Evolutionary conservation across 2,329 filamentous ascomycete genomes (phyloP), one percentile per base, ranked within the genome.

Genomic region (Fusarium begoniae): DNA sequence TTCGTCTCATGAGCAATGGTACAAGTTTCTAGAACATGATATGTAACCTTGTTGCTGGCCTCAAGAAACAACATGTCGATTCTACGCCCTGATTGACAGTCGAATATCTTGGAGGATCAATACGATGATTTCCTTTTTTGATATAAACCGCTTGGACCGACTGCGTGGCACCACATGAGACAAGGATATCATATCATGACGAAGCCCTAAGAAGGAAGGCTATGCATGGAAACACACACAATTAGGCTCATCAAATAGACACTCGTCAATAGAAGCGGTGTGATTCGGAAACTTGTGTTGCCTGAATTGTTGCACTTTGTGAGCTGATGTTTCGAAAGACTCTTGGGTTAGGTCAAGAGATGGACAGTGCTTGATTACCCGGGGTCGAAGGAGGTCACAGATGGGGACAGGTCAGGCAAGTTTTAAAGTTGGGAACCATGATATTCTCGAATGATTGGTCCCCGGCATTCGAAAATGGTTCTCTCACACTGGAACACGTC

Each of bases 301-400:
- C 48, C 41, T 45, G 24, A 60, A 41, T 66, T 54, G 26, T 55
- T 69, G 51, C 38, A 35, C 24, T 37, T 55, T 41, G 38, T 74
- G 62, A 67, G 55, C 54, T 60, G 71, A 72, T 74, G 70, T 68
- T 63, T 70, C 37, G 66, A 65, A 44, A 41, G 62, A 58, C 45
- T 72, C 66, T 63, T 59, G 38, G 71, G 48, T 71, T 53, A 35
- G 66, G 54, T 55, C 71, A 30, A 72, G 66, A 37, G 71, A 64
- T 61, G 71, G 63, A 59, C 72, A 53, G 68, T 74, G 72, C 72
- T 63, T 69, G 66, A 74, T 72, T 74, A 70, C 30, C 32, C 18
- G 41, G 59, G 51, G 63, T 24, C 44, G 8, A 48, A 67, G 56
- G 66, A 69, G 48, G 43, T 38, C 20, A 17, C 47, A 24, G 55